Evolutionary conservation across 2,329 filamentous ascomycete genomes (phyloP).

Genomic region (Cytospora paraplurivora): DNA sequence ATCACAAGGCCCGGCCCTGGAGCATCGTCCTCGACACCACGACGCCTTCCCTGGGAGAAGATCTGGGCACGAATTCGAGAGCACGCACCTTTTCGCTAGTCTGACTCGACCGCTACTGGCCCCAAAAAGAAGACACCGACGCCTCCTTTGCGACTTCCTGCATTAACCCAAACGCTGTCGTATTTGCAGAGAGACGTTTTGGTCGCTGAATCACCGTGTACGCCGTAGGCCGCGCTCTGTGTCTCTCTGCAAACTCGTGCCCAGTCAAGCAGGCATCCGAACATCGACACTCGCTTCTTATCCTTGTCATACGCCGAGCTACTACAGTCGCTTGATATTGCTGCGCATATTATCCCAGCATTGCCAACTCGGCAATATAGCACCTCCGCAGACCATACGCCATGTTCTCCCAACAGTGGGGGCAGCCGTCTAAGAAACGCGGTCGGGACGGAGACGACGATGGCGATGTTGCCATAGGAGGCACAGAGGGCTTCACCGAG

Average conservation of each 20-base stretch:
- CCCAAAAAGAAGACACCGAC: slow-evolving; percentile 8
- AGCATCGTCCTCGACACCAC: background rate
- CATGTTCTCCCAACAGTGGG: slow-evolving; percentile 45
- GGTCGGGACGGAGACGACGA: slow-evolving; percentile 48
- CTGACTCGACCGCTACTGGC: slow-evolving; percentile 15
- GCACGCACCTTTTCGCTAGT: background rate
- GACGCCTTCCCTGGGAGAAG: background rate
- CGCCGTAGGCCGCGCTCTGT: background rate
- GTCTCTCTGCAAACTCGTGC: background rate
- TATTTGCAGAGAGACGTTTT: background rate
- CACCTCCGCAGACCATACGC: slow-evolving; percentile 20
- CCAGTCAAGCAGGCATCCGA: slow-evolving; percentile 1
- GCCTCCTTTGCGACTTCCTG: slow-evolving; percentile 16
- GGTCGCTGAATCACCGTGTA: background rate
- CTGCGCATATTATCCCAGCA: slow-evolving; percentile 9
- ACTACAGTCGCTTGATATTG: background rate
- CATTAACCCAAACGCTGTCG: background rate
- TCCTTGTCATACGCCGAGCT: background rate
- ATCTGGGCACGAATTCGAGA: background rate
- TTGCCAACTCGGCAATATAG: slow-evolving; percentile 10
- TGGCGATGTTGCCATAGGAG: slow-evolving; percentile 39
- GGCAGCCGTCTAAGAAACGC: slow-evolving; percentile 47
- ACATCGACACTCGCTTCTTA: slow-evolving; percentile 23
- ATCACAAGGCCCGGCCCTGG: background rate
- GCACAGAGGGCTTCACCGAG: slow-evolving; percentile 48